These are phyloP conservation scores for Diaporthe vexans DNA, from an alignment of 2,329 filamentous ascomycete genomes.

Conservation along the genomic window DNA sequence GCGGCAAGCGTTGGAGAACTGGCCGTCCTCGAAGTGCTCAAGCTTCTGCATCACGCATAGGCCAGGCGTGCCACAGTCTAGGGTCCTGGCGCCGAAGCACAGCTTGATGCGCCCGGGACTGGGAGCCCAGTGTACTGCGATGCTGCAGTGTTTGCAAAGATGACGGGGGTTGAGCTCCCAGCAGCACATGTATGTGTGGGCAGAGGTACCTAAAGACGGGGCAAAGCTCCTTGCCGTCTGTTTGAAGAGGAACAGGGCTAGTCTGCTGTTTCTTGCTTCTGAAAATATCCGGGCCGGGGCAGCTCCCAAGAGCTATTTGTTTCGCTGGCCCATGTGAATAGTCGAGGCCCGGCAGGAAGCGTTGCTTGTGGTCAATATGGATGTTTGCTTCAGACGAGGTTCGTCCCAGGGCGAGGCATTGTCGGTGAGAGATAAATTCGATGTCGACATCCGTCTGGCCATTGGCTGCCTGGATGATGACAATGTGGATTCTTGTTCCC, in stretches of 20 bases:
- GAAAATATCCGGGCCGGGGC: background rate
- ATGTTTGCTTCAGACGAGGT: conserved; percentile 29
- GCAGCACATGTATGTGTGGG: conserved; percentile 19
- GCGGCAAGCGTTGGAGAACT: conserved; percentile 30
- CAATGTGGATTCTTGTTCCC: background rate
- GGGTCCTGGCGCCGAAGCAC: conserved; percentile 24
- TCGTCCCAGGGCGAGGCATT: conserved; percentile 26
- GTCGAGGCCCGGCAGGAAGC: background rate
- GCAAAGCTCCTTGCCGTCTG: background rate
- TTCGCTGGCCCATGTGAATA: conserved; percentile 3
- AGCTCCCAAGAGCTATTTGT: conserved; percentile 16
- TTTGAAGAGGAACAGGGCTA: background rate
- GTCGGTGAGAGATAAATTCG: conserved; percentile 23
- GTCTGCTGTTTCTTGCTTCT: background rate
- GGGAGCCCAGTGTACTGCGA: conserved; percentile 21
- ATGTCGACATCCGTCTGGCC: background rate
- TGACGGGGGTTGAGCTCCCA: conserved; percentile 20
- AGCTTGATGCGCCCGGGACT: background rate
- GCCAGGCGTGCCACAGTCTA: background rate
- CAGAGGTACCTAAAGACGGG: background rate
- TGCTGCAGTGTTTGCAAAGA: conserved; percentile 22
- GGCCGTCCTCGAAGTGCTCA: conserved; percentile 2
- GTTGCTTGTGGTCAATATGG: conserved; percentile 26
- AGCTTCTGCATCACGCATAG: conserved; percentile 15
- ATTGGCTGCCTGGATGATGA: background rate